Evolutionary conservation across 768 basidiomycete species (phyloP), one percentile per base, ranked within the genome.

Genomic region (Lentinula aciculospora): DNA sequence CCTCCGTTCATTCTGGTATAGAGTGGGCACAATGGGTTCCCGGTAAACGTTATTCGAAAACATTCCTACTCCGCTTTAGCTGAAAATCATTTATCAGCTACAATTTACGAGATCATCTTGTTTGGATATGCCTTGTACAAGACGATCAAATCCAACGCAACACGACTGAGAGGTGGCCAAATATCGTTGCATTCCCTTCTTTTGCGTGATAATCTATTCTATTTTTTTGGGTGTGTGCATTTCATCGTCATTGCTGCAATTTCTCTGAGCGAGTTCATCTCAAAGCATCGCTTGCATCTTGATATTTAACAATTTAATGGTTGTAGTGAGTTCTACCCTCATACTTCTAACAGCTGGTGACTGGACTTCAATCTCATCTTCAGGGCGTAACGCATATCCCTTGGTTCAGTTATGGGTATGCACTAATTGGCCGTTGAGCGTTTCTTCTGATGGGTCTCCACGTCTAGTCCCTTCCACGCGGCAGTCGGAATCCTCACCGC

Each of bases 351-450:
- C 3, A 29, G 9, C 36, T 23, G 42, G n/a, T 23, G 6, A 23
- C 47, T 21, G 28, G 31, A 4, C 13, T 28, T 17, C 42, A 29
- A 4, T 37, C 25, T 39, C 27, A 45, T 25, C 25, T 13, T 15
- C 34, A 79, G 76, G 74, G 72, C 15, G 61, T 72, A 3, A 78
- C 76, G 0, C 68, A 68, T 37, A 78, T 80, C 39, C 79, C 77
- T 1, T 81, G 79, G 79, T 79, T 81, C 57, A 76, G 79, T 57
- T 78, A 76, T 62, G 73, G 68, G 74, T 73, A 60, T 28, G 69
- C 17, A 28, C 4, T 31, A 28, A 9, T 42, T 15, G 37, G 4
- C 8, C 12, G 9, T 23, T 10, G 4, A 34, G 12, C 15, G 19
- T 56, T 45, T 29, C 15, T 46, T 28, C 54, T 44, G 15, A 28